Evolutionary conservation across 129 eudicot genomes (phyloP).

Genomic region (Pseudognaphalium luteoalbum): DNA sequence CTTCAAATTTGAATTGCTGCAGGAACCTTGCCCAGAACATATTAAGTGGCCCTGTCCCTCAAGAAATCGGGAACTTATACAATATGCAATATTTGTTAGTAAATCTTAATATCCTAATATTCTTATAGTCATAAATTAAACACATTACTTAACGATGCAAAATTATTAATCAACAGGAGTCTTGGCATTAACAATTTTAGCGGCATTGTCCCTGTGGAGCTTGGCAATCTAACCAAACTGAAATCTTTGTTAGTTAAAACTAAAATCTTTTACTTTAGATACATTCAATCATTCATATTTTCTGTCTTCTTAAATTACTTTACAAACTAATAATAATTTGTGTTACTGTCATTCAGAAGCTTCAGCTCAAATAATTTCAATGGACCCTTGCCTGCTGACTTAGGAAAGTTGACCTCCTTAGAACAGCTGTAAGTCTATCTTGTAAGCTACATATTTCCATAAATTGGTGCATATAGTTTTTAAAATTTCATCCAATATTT

Average conservation of each 20-base stretch:
- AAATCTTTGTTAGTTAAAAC: constrained; percentile 54
- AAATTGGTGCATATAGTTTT: neutral
- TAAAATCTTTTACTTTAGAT: neutral
- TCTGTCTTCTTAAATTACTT: neutral
- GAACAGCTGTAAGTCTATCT: constrained; percentile 58
- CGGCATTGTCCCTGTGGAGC: constrained; percentile 58
- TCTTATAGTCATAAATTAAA: neutral
- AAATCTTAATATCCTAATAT: neutral
- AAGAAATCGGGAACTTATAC: constrained; percentile 46
- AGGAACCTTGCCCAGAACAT: constrained; percentile 72
- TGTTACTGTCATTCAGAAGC: constrained; percentile 47
- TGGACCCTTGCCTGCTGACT: constrained; percentile 54
- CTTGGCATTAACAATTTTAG: constrained; percentile 69
- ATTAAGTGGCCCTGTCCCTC: constrained; percentile 60
- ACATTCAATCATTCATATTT: neutral
- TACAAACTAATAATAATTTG: neutral
- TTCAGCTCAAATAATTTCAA: constrained; percentile 60
- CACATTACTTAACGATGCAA: constrained; percentile 3
- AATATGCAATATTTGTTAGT: constrained; percentile 68
- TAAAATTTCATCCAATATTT: neutral
- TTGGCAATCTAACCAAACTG: constrained; percentile 61
- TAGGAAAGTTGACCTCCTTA: constrained; percentile 61
- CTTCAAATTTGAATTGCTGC: constrained; percentile 23
- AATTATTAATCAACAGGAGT: constrained; percentile 47
- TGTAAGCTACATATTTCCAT: neutral